Percentiles rank a stretch among this genome's conserved stretches.
These are phyloP conservation scores for Fonsecaea monophora DNA, from an alignment of 2,329 filamentous ascomycete genomes.

Conservation along the genomic window DNA sequence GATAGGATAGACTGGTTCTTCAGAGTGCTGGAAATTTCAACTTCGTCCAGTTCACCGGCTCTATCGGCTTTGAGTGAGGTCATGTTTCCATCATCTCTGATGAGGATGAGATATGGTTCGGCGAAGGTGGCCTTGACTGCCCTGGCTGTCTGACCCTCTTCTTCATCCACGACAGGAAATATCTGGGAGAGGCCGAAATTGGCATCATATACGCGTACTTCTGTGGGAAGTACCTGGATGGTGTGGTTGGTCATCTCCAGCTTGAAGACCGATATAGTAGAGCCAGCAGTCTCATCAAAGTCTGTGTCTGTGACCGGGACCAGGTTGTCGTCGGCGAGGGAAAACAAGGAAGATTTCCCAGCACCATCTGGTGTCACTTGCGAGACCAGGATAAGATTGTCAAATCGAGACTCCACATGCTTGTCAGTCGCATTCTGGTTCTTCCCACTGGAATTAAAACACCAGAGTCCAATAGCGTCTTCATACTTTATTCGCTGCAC, in stretches of 20 bases:
- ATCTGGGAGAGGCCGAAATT: slow-evolving; percentile 90
- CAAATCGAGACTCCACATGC: slow-evolving; percentile 70
- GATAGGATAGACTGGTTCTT: slow-evolving; percentile 77
- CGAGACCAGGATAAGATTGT: slow-evolving; percentile 83
- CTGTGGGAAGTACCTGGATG: slow-evolving; percentile 84
- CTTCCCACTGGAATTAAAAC: slow-evolving; percentile 70
- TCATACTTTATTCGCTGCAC: slow-evolving; percentile 74
- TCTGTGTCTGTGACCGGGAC: slow-evolving; percentile 81
- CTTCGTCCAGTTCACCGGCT: slow-evolving; percentile 83
- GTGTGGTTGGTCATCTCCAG: slow-evolving; percentile 81
- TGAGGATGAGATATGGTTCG: slow-evolving; percentile 82
- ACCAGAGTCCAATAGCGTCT: slow-evolving; percentile 80
- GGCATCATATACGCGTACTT: slow-evolving; percentile 88
- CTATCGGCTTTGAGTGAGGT: slow-evolving; percentile 80
- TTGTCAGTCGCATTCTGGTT: slow-evolving; percentile 56
- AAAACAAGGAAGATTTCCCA: slow-evolving; percentile 80
- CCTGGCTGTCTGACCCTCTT: slow-evolving; percentile 76
- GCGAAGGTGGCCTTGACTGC: slow-evolving; percentile 82
- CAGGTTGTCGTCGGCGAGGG: slow-evolving; percentile 74
- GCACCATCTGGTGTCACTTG: slow-evolving; percentile 70
- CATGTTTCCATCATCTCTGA: slow-evolving; percentile 82
- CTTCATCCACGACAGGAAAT: slow-evolving; percentile 88
- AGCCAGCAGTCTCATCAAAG: slow-evolving; percentile 87
- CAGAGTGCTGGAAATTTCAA: slow-evolving; percentile 67
- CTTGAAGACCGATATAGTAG: slow-evolving; percentile 83